These are phyloP conservation scores for Acacia acuminata DNA, from an alignment of 306 rosid species.

Conservation along the genomic window DNA sequence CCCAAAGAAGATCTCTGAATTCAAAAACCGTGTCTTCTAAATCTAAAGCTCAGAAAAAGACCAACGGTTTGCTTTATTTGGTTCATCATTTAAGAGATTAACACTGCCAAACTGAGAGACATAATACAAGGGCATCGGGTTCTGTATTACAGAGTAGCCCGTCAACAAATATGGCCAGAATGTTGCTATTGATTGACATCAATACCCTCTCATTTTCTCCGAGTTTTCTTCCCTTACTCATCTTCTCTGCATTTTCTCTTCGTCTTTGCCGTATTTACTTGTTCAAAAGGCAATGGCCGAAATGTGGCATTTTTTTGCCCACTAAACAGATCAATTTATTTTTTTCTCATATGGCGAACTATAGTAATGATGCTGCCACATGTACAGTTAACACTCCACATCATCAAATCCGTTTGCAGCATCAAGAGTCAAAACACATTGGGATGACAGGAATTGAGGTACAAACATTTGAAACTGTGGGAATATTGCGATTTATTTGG, in stretches of 20 bases:
- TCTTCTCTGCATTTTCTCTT: not conserved
- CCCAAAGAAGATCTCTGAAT: not conserved
- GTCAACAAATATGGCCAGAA: not conserved
- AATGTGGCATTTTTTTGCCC: not conserved
- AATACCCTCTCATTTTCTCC: not conserved
- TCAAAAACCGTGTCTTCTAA: not conserved
- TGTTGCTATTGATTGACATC: not conserved
- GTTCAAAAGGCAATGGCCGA: not conserved
- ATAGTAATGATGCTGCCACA: not conserved
- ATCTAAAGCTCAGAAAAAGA: not conserved
- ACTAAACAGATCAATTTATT: not conserved
- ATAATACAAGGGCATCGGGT: not conserved
- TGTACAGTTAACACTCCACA: not conserved
- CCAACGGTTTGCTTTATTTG: not conserved
- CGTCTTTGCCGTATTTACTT: not conserved
- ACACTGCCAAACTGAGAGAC: not conserved
- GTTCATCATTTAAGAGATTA: not conserved
- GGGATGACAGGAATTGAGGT: not conserved
- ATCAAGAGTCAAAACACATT: not conserved
- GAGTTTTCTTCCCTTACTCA: not conserved
- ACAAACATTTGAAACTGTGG: not conserved
- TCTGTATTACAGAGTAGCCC: not conserved
- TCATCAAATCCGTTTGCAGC: not conserved
- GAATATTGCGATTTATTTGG: too few relatives aligned
- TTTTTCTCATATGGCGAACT: not conserved